These are phyloP conservation scores for Yamadazyma buinensis DNA, from an alignment of 1,139 yeast species.

Conservation along the genomic window DNA sequence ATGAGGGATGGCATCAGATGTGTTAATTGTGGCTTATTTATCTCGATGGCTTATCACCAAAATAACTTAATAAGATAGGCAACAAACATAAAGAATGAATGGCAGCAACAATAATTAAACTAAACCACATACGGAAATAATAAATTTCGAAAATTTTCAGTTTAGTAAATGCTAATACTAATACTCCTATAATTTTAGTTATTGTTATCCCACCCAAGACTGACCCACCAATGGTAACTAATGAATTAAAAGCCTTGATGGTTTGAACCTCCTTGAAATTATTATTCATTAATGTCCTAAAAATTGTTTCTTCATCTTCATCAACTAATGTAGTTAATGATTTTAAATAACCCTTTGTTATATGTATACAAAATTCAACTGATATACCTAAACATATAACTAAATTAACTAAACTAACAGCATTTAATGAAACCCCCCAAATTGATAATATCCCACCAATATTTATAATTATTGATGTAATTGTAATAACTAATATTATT, in stretches of 20 bases:
- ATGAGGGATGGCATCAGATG: no score
- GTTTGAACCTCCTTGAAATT: conserved; percentile 15
- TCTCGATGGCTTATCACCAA: no score
- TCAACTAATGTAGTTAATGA: conserved; percentile 14
- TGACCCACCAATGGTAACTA: conserved; percentile 77
- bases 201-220: conserved; percentile 87
- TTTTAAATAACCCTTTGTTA: conserved; percentile 69
- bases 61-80: conserved; percentile 65
- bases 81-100: conserved; percentile 73
- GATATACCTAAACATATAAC: conserved; percentile 89
- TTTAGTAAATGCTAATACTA: conserved; percentile 79
- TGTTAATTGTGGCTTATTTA: no score
- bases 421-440: conserved; percentile 77
- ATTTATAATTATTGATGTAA: conserved; percentile 61
- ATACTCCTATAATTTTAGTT: conserved; percentile 85
- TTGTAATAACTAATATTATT: conserved; percentile 51
- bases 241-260: conserved; percentile 49
- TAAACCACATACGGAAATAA: conserved; percentile 95
- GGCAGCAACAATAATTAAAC: conserved; percentile 72
- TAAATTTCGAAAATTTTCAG: conserved; percentile 87
- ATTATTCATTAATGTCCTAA: conserved; percentile 1
- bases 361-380: conserved; percentile 88
- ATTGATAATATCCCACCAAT: conserved; percentile 79
- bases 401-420: conserved; percentile 83
- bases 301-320: conserved; percentile 9